Evolutionary conservation across 257 asterid species (phyloP).

Genomic region (Lycium ferocissimum): DNA sequence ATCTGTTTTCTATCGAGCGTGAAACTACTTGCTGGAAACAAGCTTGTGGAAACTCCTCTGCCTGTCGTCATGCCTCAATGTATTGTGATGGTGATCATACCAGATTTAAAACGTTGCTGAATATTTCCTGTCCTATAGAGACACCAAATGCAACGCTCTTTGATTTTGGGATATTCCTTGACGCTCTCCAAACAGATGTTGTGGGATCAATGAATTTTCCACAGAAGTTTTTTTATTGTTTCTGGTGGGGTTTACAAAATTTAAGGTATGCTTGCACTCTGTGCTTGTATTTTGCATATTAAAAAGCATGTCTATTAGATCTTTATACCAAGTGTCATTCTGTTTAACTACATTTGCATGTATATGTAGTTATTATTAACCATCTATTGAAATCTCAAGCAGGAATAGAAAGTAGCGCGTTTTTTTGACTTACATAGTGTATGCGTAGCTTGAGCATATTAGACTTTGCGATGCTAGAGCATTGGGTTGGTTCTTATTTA

Average conservation of each 20-base stretch:
- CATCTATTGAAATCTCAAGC: conserved; percentile 10
- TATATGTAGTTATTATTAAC: background rate
- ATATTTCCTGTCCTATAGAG: conserved; percentile 70
- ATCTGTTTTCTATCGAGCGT: conserved; percentile 87
- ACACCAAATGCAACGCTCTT: conserved; percentile 54
- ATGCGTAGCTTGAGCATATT: background rate
- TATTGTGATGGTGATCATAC: conserved; percentile 56
- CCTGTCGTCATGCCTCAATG: conserved; percentile 62
- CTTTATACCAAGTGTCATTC: background rate
- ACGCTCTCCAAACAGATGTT: conserved; percentile 92
- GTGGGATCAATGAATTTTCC: conserved; percentile 86
- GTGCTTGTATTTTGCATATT: background rate
- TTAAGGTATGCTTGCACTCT: conserved; percentile 62
- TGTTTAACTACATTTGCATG: conserved; percentile 21
- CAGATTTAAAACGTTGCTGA: conserved; percentile 44
- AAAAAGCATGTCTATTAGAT: background rate
- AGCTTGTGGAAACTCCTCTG: conserved; percentile 59
- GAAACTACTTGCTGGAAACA: conserved; percentile 85
- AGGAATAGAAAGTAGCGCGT: background rate
- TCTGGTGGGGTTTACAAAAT: conserved; percentile 99
- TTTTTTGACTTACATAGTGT: background rate
- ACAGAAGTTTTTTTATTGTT: conserved; percentile 90
- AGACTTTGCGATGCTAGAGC: background rate
- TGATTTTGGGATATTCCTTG: conserved; percentile 94
- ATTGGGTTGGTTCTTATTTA: background rate